phyloP scores from a whole-genome alignment of 2,329 filamentous ascomycete species.

The Apiospora phragmitis region DNA sequence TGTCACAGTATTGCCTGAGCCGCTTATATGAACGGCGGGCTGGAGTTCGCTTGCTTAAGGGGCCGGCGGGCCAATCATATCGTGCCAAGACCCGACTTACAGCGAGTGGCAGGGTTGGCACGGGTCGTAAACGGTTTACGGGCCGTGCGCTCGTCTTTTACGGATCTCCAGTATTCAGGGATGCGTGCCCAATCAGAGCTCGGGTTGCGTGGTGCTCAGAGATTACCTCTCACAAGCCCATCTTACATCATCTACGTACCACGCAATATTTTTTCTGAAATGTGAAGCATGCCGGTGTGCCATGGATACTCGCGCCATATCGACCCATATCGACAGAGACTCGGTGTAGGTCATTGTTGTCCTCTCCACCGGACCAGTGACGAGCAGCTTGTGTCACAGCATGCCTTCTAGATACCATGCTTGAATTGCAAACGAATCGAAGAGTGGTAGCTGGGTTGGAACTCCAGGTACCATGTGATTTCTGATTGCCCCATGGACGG shows the following conservation, averaged over 20 bases:
- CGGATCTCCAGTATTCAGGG: neutral
- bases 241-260: neutral
- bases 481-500: too few relatives aligned
- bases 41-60: neutral
- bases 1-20: neutral
- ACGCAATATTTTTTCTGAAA: too few relatives aligned
- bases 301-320: too few relatives aligned
- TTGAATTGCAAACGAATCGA: too few relatives aligned
- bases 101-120: neutral
- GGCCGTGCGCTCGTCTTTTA: neutral
- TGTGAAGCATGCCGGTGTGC: too few relatives aligned
- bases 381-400: too few relatives aligned
- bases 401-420: too few relatives aligned
- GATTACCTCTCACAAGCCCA: neutral
- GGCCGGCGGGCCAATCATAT: neutral
- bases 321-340: too few relatives aligned
- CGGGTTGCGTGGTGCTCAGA: neutral
- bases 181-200: neutral
- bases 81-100: neutral
- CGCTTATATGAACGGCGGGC: neutral
- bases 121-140: neutral
- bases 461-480: too few relatives aligned
- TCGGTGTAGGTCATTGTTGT: too few relatives aligned
- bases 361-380: too few relatives aligned
- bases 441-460: too few relatives aligned